These are phyloP conservation scores for Stenocarpella maydis DNA, from an alignment of 2,329 filamentous ascomycete genomes.

Conservation along the genomic window DNA sequence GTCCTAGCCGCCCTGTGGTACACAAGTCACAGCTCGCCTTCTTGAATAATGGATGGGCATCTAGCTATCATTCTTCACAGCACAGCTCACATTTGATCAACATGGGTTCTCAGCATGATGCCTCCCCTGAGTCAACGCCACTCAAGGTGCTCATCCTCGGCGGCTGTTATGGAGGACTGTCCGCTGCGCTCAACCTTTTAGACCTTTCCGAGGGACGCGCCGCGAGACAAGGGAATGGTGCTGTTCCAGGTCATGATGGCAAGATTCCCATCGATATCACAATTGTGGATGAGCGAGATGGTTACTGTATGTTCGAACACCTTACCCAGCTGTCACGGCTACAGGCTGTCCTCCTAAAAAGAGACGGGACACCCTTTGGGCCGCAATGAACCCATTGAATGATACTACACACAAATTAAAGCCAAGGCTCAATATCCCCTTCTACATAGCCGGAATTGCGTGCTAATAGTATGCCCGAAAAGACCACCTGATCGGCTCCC, in stretches of 20 bases:
- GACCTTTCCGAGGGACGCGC: slow-evolving; percentile 67
- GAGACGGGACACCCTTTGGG: neutral
- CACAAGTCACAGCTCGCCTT: neutral
- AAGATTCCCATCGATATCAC: slow-evolving; percentile 72
- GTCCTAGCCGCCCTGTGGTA: neutral
- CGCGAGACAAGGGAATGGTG: slow-evolving; percentile 52
- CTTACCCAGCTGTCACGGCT: too few relatives aligned
- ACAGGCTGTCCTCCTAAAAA: neutral
- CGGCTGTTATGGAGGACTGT: slow-evolving; percentile 76
- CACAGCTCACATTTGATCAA: neutral
- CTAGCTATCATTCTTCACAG: neutral
- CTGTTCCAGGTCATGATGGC: slow-evolving; percentile 37
- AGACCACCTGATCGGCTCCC: slow-evolving; percentile 81
- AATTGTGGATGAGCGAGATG: slow-evolving; percentile 81
- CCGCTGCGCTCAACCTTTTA: slow-evolving; percentile 71
- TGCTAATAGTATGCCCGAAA: neutral
- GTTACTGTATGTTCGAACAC: slow-evolving; percentile 69
- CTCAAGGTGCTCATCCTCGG: slow-evolving; percentile 72
- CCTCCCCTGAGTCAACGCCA: slow-evolving; percentile 38
- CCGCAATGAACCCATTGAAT: neutral
- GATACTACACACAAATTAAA: slow-evolving; percentile 21
- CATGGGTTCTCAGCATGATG: slow-evolving; percentile 32
- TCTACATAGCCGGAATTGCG: neutral
- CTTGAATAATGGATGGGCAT: neutral
- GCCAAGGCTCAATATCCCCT: neutral